Evolutionary conservation across 306 rosid genomes (phyloP), one percentile per base, ranked within the genome.

Genomic region (Castanea crenata): DNA sequence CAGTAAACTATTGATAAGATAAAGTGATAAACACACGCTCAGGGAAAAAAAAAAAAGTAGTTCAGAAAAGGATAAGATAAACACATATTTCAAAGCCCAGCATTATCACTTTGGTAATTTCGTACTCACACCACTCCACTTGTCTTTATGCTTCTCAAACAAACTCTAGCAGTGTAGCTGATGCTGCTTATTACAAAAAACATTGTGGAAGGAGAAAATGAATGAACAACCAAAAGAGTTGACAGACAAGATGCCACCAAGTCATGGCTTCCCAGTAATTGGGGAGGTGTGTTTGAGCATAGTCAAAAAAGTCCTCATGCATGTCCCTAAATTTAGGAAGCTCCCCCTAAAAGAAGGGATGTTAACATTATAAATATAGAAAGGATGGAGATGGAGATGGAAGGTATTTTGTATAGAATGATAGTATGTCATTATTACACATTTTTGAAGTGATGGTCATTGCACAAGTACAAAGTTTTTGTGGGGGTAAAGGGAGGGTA

Each of bases 351-450:
- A 57, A 16, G 19, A 57, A 57, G 63, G 14, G 29, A 57, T 20
- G 3, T 41, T 41, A 41, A 19, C 6, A 3, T 57, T 14, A 21
- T n/a, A 58, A 58, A 12, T n/a, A 58, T 0, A 23, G 23, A 58
- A 21, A 58, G 29, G 31, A 21, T 20, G 31, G 31, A 20, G 29
- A 58, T 9, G 64, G 14, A 20, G 63, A 57, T 25, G 44, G 27
- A 38, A n/a, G 27, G 6, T 2, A 55, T 19, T 20, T 41, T 2
- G 46, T 8, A 41, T 41, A 8, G 8, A 41, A 41, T 41, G 46
- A 41, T 41, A 41, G 0, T 41, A 41, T 8, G 3, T 2, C 9
- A 11, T 41, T 38, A 0, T 2, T 0, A 0, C 11, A 0, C 3
- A 7, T 0, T 0, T 41, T 41, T 41, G 12, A 41, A 41, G 46